Evolutionary conservation across 1,284 basidiomycete species (phyloP), one percentile per base, ranked within the genome.

Genomic region (Xerocomus subilludens): DNA sequence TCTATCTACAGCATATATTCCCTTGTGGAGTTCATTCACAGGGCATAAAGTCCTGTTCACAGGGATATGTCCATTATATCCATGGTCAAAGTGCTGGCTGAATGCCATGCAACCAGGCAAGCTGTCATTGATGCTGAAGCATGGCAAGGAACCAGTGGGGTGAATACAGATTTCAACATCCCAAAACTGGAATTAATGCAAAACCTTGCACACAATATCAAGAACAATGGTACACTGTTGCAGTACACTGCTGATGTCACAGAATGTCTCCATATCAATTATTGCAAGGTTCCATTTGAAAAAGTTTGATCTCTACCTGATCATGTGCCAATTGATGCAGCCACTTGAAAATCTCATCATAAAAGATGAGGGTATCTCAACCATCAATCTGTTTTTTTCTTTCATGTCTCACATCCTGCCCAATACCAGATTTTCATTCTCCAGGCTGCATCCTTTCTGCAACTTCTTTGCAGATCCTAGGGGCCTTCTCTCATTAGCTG

Each of bases 121-220:
- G 33, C 30, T 23, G 67, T 69, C 38, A 9, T 16, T 42, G 38
- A 42, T 42, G 16, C 38, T 23, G 60, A 63, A 49, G 72, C 72
- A 11, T 16, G 21, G 6, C 63, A 18, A 21, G 75, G 70, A 27
- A 42, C 66, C 25, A 71, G 51, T 3, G 64, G 62, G 13, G 36
- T 53, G 3, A 70, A 67, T 3, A 25, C 38, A 16, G 13, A 77
- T 47, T 77, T 71, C 42, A 63, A 72, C 8, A 74, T 77, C 7
- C 69, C 59, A 4, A 77, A 74, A 33, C 58, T 76, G 2, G 59
- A 77, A 23, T 63, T 76, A 9, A 10, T 76, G 1, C 55, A 76
- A 10, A 69, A 65, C 30, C 74, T 77, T 25, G 27, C 55, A 13
- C 4, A 8, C 2, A 47, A 62, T 11, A 70, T 74, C 38, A 42